phyloP scores from a whole-genome alignment of 805 yeast species.

The Candida peoriensis region DNA sequence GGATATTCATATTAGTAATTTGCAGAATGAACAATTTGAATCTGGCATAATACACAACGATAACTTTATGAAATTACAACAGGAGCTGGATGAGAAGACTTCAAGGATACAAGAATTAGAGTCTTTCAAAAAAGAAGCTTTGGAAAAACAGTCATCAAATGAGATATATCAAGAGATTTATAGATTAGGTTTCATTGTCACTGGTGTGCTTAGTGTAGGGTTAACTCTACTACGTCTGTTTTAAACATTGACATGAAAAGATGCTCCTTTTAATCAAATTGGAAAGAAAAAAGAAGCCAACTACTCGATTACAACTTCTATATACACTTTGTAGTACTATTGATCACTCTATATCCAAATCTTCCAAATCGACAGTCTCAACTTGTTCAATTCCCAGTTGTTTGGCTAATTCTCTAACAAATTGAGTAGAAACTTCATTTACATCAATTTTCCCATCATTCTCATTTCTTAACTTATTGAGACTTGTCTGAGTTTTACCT shows the following conservation, averaged over 20 bases:
- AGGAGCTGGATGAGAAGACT: background rate
- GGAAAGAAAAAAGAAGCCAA: no score
- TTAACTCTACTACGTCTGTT: background rate
- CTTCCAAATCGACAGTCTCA: constrained; percentile 33
- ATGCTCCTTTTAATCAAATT: background rate
- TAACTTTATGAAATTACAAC: background rate
- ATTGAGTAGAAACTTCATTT: constrained; percentile 36
- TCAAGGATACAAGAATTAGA: background rate
- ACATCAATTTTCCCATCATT: constrained; percentile 16
- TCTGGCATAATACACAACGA: background rate
- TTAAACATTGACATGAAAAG: background rate
- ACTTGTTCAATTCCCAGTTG: constrained; percentile 32
- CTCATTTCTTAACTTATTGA: constrained; percentile 33
- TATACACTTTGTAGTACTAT: background rate
- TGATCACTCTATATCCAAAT: constrained; percentile 19
- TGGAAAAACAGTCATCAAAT: background rate
- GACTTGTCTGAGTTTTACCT: constrained; percentile 51
- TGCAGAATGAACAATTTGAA: background rate
- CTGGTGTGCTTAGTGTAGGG: background rate
- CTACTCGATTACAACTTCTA: no score
- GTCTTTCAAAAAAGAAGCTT: background rate
- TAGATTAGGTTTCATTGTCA: background rate
- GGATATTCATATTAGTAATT: background rate
- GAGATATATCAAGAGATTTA: background rate
- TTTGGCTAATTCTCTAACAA: constrained; percentile 40